A percentile compares a stretch with the other conserved stretches of the same genome.
These are phyloP conservation scores for Globisporangium solare DNA, from an alignment of 352 stramenopile species.

Conservation along the genomic window DNA sequence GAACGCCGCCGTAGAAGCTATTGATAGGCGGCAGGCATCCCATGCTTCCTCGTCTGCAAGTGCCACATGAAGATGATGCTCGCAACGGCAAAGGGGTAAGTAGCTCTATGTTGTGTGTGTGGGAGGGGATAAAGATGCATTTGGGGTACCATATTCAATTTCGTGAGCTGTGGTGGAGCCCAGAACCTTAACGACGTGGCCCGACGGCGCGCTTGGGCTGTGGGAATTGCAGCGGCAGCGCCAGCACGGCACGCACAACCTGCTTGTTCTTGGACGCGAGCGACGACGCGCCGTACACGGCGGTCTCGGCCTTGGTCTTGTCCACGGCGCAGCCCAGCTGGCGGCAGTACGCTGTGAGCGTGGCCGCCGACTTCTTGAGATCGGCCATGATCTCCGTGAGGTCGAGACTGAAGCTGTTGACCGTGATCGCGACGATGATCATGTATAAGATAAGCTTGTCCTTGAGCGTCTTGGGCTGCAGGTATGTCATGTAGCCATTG, in stretches of 20 bases:
- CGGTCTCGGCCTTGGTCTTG: constrained; percentile 59
- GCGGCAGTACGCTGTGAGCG: constrained; percentile 57
- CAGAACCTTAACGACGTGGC: constrained; percentile 13
- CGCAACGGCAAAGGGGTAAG: too few relatives aligned
- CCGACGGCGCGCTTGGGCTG: constrained; percentile 54
- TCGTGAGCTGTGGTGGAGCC: background rate
- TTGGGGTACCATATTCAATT: too few relatives aligned
- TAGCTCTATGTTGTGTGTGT: too few relatives aligned
- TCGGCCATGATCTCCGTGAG: constrained; percentile 62
- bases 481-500: constrained; percentile 57
- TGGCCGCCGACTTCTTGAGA: constrained; percentile 51
- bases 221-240: constrained; percentile 77
- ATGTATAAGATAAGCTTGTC: constrained; percentile 80
- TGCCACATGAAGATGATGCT: too few relatives aligned
- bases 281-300: constrained; percentile 40
- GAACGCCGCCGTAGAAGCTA: too few relatives aligned
- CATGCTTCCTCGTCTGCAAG: too few relatives aligned
- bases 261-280: constrained; percentile 67
- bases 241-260: constrained; percentile 58
- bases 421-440: constrained; percentile 65
- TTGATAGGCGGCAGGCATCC: too few relatives aligned
- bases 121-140: too few relatives aligned
- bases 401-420: constrained; percentile 74
- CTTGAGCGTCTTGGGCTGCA: constrained; percentile 74
- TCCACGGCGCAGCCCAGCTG: constrained; percentile 73